Conservation (phyloP, 768 basidiomycete species). For the Trametes maxima region DNA sequence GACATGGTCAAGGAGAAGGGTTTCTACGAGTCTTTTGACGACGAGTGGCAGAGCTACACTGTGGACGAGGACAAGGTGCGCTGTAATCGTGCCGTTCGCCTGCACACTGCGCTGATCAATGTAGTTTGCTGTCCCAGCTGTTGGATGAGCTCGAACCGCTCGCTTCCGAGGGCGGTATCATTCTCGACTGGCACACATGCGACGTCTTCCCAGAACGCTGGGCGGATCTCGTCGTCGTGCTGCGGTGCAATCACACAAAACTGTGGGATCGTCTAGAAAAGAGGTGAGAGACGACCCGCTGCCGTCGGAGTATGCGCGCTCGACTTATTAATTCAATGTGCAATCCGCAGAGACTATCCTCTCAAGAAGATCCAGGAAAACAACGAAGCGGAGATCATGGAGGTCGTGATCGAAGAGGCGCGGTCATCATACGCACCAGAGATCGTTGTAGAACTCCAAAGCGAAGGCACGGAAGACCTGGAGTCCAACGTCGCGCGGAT, state of each 20-base stretch:
- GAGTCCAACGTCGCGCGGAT: slow-evolving; percentile 87
- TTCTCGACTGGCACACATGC: slow-evolving; percentile 95
- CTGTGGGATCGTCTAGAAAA: slow-evolving; percentile 92
- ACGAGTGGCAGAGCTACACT: slow-evolving; percentile 93
- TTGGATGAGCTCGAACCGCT: slow-evolving; percentile 86
- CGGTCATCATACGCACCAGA: slow-evolving; percentile 81
- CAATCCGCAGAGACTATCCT: slow-evolving; percentile 66
- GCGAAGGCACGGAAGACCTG: slow-evolving; percentile 76
- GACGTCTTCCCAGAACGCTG: slow-evolving; percentile 95
- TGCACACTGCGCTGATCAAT: slow-evolving; percentile 6
- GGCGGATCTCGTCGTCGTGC: slow-evolving; percentile 92
- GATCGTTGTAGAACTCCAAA: slow-evolving; percentile 83
- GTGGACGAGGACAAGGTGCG: slow-evolving; percentile 95
- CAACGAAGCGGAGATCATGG: slow-evolving; percentile 98
- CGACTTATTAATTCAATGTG: not conserved
- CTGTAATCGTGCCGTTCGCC: not conserved
- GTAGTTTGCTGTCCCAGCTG: slow-evolving; percentile 50
- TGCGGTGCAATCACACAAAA: slow-evolving; percentile 83
- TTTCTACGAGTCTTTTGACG: slow-evolving; percentile 83
- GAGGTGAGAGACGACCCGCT: slow-evolving; percentile 50
- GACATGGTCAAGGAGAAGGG: slow-evolving; percentile 84
- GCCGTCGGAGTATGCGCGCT: not conserved
- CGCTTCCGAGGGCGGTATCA: slow-evolving; percentile 68
- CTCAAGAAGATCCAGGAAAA: slow-evolving; percentile 97
- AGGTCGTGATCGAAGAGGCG: slow-evolving; percentile 88